Percentiles rank a stretch among this genome's conserved stretches.
Conservation (phyloP, 2,329 filamentous ascomycete species). For the Chaetomium strumarium region DNA sequence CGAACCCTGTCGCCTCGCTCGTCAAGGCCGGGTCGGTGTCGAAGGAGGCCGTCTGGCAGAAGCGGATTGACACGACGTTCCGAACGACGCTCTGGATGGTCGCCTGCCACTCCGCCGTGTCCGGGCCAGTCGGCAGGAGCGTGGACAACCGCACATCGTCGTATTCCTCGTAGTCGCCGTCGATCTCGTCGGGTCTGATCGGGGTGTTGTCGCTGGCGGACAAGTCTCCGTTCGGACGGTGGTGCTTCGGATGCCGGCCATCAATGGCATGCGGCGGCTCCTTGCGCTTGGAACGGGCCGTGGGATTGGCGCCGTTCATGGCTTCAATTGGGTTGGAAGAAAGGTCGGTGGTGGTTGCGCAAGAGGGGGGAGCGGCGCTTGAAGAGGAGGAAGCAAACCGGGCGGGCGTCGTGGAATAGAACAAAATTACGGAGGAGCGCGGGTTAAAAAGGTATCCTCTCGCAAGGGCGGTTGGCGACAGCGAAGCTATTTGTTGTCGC, state of each 20-base stretch:
- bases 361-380: background rate
- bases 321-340: conserved; percentile 2
- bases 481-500: background rate
- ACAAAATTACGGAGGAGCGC: background rate
- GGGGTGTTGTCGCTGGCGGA: conserved; percentile 46
- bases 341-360: background rate
- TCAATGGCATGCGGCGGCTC: conserved; percentile 38
- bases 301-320: conserved; percentile 25
- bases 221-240: conserved; percentile 42
- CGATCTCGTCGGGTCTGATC: conserved; percentile 38
- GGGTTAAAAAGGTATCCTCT: too few relatives aligned
- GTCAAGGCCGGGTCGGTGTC: conserved; percentile 93
- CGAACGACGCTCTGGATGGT: conserved; percentile 91
- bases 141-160: conserved; percentile 32
- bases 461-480: background rate
- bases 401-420: background rate
- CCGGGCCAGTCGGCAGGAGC: conserved; percentile 25
- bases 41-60: conserved; percentile 96
- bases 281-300: conserved; percentile 46
- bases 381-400: background rate
- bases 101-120: conserved; percentile 65
- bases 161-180: conserved; percentile 36
- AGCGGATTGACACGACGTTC: conserved; percentile 97
- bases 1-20: conserved; percentile 95
- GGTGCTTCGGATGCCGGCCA: conserved; percentile 38